Percentiles rank a stretch among this genome's conserved stretches.
phyloP scores from a whole-genome alignment of 352 stramenopile species.

The Globisporangium takayamanum region DNA sequence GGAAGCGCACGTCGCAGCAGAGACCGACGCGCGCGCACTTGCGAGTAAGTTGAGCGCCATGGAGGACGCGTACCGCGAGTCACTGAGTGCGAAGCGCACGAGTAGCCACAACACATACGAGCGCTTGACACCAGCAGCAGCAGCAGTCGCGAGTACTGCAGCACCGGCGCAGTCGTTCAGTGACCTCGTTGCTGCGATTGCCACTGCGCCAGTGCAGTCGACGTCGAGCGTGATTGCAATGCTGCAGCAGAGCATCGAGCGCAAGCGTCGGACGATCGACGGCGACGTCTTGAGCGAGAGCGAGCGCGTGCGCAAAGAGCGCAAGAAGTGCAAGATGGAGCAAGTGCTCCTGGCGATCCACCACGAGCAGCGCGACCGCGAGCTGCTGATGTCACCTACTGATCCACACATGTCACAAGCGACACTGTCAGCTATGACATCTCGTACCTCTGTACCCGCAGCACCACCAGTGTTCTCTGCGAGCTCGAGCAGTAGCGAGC shows the following conservation, averaged over 20 bases:
- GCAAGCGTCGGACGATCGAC: constrained; percentile 37
- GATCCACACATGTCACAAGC: not conserved
- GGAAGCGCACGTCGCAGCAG: not conserved
- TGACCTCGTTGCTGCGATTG: not conserved
- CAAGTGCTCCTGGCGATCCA: constrained; percentile 44
- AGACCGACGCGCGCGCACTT: constrained; percentile 15
- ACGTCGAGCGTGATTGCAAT: constrained; percentile 41
- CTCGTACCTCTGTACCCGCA: not conserved
- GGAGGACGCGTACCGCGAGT: constrained; percentile 37
- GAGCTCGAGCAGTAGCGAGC: constrained; percentile 6
- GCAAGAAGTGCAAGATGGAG: constrained; percentile 61
- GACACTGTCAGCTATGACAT: not conserved
- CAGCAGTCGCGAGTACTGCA: too few species aligned
- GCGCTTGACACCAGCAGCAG: too few species aligned
- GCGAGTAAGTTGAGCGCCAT: constrained; percentile 27
- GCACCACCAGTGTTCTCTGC: not conserved
- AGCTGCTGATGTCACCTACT: constrained; percentile 2
- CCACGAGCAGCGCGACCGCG: constrained; percentile 36
- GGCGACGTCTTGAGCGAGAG: constrained; percentile 47
- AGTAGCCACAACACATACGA: not conserved
- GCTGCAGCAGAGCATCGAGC: constrained; percentile 48
- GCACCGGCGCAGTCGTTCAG: not conserved
- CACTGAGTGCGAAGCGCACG: constrained; percentile 11
- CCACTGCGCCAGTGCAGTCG: constrained; percentile 7
- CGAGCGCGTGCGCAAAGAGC: constrained; percentile 44